Evolutionary conservation across 139 green algal genomes (phyloP).

Genomic region (Chlamydomonas sp.): DNA sequence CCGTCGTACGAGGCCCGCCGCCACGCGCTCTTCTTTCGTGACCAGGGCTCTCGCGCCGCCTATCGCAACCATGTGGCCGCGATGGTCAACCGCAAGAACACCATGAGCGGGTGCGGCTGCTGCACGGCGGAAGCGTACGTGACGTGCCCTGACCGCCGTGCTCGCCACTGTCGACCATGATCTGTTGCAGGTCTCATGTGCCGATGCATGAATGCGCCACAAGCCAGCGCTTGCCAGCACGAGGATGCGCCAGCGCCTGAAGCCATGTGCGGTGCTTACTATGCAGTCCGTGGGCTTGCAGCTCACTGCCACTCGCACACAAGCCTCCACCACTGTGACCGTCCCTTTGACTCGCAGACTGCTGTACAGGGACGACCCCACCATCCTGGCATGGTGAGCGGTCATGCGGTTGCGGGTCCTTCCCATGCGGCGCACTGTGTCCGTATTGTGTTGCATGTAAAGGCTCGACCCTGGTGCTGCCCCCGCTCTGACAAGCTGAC

Average conservation of each 20-base stretch:
- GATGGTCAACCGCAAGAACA: slow-evolving; percentile 48
- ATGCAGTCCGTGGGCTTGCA: too few species aligned
- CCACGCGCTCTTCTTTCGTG: slow-evolving; percentile 78
- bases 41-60: slow-evolving; percentile 52
- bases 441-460: too few species aligned
- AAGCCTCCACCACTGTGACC: background rate
- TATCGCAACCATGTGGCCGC: slow-evolving; percentile 74
- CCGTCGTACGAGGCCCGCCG: slow-evolving; percentile 57
- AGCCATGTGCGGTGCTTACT: too few species aligned
- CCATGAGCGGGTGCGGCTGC: slow-evolving; percentile 40
- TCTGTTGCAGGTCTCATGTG: too few species aligned
- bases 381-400: slow-evolving; percentile 71
- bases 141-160: too few species aligned
- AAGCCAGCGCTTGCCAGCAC: too few species aligned
- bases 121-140: background rate
- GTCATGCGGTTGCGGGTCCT: background rate
- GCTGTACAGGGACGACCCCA: slow-evolving; percentile 73
- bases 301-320: too few species aligned
- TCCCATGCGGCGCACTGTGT: background rate
- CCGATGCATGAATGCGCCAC: too few species aligned
- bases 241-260: too few species aligned
- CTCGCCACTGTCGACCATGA: too few species aligned
- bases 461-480: background rate
- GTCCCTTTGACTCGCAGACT: slow-evolving; percentile 23
- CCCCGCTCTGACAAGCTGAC: background rate